Evolutionary conservation across 345 rosid species (phyloP), one percentile per base, ranked within the genome.

Genomic region (Salix koriyanagi): DNA sequence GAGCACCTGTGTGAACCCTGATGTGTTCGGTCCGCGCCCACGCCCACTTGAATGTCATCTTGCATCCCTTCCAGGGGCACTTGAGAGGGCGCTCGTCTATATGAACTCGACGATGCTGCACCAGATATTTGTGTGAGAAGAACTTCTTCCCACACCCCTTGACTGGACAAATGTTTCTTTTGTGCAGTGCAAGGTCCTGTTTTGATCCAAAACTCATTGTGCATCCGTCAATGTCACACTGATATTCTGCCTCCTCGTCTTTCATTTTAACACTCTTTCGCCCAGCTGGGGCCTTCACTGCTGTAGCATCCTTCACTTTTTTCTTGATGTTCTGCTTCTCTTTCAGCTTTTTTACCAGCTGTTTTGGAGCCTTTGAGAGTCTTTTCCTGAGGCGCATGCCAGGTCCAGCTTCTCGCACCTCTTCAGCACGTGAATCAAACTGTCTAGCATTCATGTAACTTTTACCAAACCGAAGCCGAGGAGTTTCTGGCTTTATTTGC

Each of bases 21-120:
- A 92, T 85, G 79, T 96, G 99, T 79, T 96, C 98, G 0, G 99
- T 96, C 36, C 98, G 80, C 11, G 99, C 97, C 99, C 99, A 96
- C 25, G 98, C 97, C 98, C 98, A 96, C 85, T 96, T 96, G 84
- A 96, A 96, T 30, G 97, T 82, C 98, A 93, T 93, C 86, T 91
- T 91, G 83, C 99, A 96, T 42, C 99, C 97, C 70, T 91, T 96
- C 99, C 99, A 96, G 0, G 99, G 99, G 79, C 99, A 96, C 85
- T 96, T 93, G 26, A 96, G 91, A n/a, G 99, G 98, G 36, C 99
- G 93, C 34, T 93, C 99, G 42, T 93, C 97, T 32, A 78, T 42
- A 74, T 96, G 99, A 74, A 96, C 98, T 54, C 97, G 84, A 0
- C 87, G 91, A 75, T 93, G 99, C 88, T 96, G 99, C 86, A 96